These are phyloP conservation scores for Sarcodon aspratus DNA, from an alignment of 768 basidiomycete species.

Conservation along the genomic window DNA sequence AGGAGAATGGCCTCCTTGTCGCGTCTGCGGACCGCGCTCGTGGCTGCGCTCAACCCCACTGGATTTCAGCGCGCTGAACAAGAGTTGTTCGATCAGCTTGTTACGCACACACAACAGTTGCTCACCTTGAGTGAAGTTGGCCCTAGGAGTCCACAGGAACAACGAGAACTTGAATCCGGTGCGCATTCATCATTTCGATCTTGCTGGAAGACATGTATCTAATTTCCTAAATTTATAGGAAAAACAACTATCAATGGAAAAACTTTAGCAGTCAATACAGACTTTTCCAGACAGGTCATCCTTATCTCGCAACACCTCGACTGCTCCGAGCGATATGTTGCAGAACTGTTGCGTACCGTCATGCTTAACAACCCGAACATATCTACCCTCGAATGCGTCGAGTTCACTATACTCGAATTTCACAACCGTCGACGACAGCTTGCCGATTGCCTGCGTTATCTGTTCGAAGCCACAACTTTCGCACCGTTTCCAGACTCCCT, in stretches of 20 bases:
- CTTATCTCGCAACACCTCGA: conserved; percentile 75
- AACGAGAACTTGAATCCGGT: conserved; percentile 63
- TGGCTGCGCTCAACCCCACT: conserved; percentile 33
- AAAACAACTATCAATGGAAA: conserved; percentile 53
- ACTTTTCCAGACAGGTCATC: conserved; percentile 67
- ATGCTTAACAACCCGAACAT: conserved; percentile 59
- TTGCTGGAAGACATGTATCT: not conserved
- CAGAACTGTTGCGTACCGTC: conserved; percentile 53
- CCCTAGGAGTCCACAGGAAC: conserved; percentile 47
- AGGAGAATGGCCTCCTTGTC: conserved; percentile 46
- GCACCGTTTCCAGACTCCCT: conserved; percentile 33
- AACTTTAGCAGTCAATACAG: conserved; percentile 61
- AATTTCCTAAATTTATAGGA: conserved; percentile 30
- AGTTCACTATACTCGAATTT: conserved; percentile 53
- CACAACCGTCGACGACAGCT: conserved; percentile 62
- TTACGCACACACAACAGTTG: conserved; percentile 54
- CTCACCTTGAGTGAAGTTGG: conserved; percentile 57
- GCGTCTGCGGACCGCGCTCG: conserved; percentile 40
- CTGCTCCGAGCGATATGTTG: conserved; percentile 74
- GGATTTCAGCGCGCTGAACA: conserved; percentile 48
- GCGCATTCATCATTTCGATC: conserved; percentile 8
- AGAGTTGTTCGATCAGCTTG: conserved; percentile 65
- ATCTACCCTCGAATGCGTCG: conserved; percentile 42
- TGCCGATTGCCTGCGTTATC: conserved; percentile 56
- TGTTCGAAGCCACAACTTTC: conserved; percentile 53